These are phyloP conservation scores for Cupressus sempervirens DNA, from an alignment of 75 land plant genomes.

Conservation along the genomic window DNA sequence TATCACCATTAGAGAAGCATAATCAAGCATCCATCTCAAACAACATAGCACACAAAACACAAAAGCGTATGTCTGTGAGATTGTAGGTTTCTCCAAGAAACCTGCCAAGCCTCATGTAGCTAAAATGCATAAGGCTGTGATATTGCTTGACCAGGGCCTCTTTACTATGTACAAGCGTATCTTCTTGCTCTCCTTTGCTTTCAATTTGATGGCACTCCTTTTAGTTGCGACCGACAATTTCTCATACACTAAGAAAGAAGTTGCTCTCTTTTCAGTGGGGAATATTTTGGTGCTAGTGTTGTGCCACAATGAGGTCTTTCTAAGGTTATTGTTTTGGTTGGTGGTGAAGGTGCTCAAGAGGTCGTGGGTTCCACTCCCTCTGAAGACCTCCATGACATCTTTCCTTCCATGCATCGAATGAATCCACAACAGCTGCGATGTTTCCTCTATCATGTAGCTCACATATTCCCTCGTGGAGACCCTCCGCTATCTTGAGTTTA, in stretches of 20 bases:
- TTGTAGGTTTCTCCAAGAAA: too few species aligned
- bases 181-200: slow-evolving; percentile 22
- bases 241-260: slow-evolving; percentile 27
- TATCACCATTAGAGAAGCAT: too few species aligned
- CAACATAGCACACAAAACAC: not conserved
- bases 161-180: slow-evolving; percentile 59
- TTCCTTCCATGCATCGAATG: slow-evolving; percentile 38
- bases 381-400: slow-evolving; percentile 35
- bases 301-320: slow-evolving; percentile 48
- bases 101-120: not conserved
- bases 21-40: too few species aligned
- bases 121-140: slow-evolving; percentile 25
- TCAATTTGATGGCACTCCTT: slow-evolving; percentile 22
- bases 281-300: slow-evolving; percentile 44
- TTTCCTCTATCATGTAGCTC: slow-evolving; percentile 48
- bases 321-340: slow-evolving; percentile 40
- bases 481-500: slow-evolving; percentile 15
- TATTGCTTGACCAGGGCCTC: slow-evolving; percentile 52
- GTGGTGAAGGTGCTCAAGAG: slow-evolving; percentile 30
- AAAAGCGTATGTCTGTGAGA: too few species aligned
- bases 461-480: slow-evolving; percentile 27
- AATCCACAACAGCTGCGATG: slow-evolving; percentile 42
- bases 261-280: slow-evolving; percentile 37
- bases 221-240: slow-evolving; percentile 39
- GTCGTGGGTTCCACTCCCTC: slow-evolving; percentile 38